phyloP scores from a whole-genome alignment of 2,329 filamentous ascomycete species.

The Pseudogymnoascus verrucosus region DNA sequence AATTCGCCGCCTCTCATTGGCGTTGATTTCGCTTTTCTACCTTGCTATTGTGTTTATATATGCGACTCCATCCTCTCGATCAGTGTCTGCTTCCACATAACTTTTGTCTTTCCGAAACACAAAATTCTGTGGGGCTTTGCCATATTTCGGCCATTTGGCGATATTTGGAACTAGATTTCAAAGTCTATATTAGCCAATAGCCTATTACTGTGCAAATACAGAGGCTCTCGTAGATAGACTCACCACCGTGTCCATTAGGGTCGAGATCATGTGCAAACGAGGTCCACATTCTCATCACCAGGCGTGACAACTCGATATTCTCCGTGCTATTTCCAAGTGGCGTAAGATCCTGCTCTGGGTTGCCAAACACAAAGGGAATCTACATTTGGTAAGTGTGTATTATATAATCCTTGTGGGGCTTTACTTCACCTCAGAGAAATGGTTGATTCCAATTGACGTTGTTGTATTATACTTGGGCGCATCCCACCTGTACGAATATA shows the following conservation, averaged over 20 bases:
- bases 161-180: conserved; percentile 17
- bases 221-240: not conserved
- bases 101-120: conserved; percentile 27
- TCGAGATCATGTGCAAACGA: conserved; percentile 16
- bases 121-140: conserved; percentile 27
- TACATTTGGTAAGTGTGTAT: not conserved
- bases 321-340: not conserved
- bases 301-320: conserved; percentile 9
- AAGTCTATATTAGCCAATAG: not conserved
- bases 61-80: conserved; percentile 38
- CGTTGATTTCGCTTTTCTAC: not conserved
- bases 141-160: conserved; percentile 36
- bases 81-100: conserved; percentile 40
- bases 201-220: not conserved
- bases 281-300: conserved; percentile 17
- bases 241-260: conserved; percentile 17
- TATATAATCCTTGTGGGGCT: not conserved
- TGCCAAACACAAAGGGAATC: not conserved
- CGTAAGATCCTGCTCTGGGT: not conserved
- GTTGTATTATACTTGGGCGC: conserved; percentile 4
- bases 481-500: conserved; percentile 2
- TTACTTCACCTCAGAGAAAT: conserved; percentile 17
- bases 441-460: conserved; percentile 14
- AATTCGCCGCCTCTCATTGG: too few relatives aligned
- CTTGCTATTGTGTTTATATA: conserved; percentile 31